Percentiles rank a stretch among this genome's conserved stretches.
phyloP scores from a whole-genome alignment of 2,329 filamentous ascomycete species.

The Colletotrichum melonis region DNA sequence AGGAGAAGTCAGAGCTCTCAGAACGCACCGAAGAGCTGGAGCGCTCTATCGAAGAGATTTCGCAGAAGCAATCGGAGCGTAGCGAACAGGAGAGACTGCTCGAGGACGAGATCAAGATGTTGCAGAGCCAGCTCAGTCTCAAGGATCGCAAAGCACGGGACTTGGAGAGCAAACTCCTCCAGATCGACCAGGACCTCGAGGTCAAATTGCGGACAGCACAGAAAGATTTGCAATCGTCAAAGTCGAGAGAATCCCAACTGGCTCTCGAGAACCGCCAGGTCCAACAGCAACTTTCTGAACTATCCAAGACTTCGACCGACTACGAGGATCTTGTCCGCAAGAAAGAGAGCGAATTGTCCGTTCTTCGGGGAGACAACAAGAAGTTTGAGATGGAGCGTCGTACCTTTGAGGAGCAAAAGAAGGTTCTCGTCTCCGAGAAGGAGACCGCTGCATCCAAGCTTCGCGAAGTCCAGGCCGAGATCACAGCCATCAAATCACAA shows the following conservation, averaged over 20 bases:
- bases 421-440: slow-evolving; percentile 77
- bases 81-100: slow-evolving; percentile 82
- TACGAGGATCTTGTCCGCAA: slow-evolving; percentile 94
- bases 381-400: slow-evolving; percentile 85
- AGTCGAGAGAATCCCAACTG: slow-evolving; percentile 80
- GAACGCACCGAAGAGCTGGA: slow-evolving; percentile 77
- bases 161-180: slow-evolving; percentile 84
- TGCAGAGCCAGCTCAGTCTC: slow-evolving; percentile 87
- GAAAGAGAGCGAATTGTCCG: slow-evolving; percentile 91
- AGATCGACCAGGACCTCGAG: slow-evolving; percentile 89
- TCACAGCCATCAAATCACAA: slow-evolving; percentile 87
- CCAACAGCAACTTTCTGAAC: slow-evolving; percentile 84
- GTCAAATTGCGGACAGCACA: slow-evolving; percentile 81
- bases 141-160: slow-evolving; percentile 93
- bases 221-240: slow-evolving; percentile 82
- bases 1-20: slow-evolving; percentile 83
- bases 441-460: slow-evolving; percentile 81
- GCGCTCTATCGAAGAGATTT: slow-evolving; percentile 75
- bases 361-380: slow-evolving; percentile 86
- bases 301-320: slow-evolving; percentile 91
- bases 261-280: slow-evolving; percentile 84
- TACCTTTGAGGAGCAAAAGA: slow-evolving; percentile 82
- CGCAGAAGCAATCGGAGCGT: slow-evolving; percentile 76
- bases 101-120: slow-evolving; percentile 87
- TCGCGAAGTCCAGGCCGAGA: slow-evolving; percentile 87